Base-by-base conservation (phyloP, 139 green algal species). In the Micractinium conductrix region DNA sequence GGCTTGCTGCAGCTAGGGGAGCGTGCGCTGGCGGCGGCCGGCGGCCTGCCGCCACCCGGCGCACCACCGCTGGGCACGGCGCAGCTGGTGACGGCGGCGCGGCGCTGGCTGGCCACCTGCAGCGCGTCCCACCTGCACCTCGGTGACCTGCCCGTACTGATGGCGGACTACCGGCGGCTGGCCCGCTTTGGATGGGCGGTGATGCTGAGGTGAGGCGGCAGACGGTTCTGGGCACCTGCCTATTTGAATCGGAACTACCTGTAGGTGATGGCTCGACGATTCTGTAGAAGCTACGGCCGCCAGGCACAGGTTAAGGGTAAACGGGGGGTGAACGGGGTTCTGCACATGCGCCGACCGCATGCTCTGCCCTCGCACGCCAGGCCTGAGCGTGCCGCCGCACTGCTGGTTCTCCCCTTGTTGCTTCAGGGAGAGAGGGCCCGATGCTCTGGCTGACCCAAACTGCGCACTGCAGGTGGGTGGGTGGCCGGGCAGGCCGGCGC, bases 161-260 rank as follows among this genome's bases (percentile, higher is more conserved):
- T 89, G 85, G 81, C 69, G 2, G 85, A 89, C 35, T 89, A 89
- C 53, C 40, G 85, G 40, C 53, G 78, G 38, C 81, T 89, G 74
- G 85, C 85, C 2, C 42, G 69, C 7, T 28, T 79, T 50, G 85
- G 85, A 0, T 89, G 85, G 85, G 50, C 30, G 37, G 38, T 75
- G 74, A 17, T 79, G 67, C 50, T 87, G 3, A 74, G 76, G 76
- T 82, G 74, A 7, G 0, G 4, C 24, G 40, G 69, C 0, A 35
- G 21, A 1, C 7, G 2, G 6, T 5, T 9, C 28, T 17, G 67
- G 21, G 68, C 14, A 21, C 35, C 37, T 43, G 37, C 14, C 7
- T 44, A 2, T 33, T 30, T 28, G 14, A 10, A 28, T 0, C 22
- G 19, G 45, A 67, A 14, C 28, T 43, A 3, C 5, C 4, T 2